Evolutionary conservation across 1,284 basidiomycete species (phyloP), one percentile per base, ranked within the genome.

Genomic region (Neotropicomus parvogracilis): DNA sequence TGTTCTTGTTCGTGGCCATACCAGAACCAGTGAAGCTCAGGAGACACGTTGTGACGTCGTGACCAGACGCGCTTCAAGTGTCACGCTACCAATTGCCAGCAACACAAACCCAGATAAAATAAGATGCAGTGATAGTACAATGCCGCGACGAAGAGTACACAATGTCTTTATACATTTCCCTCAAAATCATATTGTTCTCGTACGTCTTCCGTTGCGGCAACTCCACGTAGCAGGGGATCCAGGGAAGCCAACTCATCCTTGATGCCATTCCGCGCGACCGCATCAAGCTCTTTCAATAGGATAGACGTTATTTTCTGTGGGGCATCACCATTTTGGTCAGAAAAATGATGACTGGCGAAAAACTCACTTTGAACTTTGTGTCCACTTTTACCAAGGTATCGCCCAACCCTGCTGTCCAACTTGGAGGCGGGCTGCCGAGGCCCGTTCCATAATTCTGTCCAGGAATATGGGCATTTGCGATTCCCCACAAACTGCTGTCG

Each of bases 361-460:
- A 44, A 65, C 77, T 38, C 39, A 90, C 89, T 75, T 90, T 93
- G 56, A 93, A 77, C 64, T 88, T 88, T 27, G 74, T 73, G 63
- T 93, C 90, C 40, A 90, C 81, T 66, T 91, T 91, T 38, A 83
- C 54, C 6, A 92, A 77, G 62, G 81, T 78, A 45, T 93, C 91
- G 4, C 78, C 82, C n/a, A 84, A 62, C 6, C 70, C 66, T 1
- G 77, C 70, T 13, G 75, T 80, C 83, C 84, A 87, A 43, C 70
- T 75, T 6, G 75, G 69, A n/a, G 76, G 79, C 0, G 80, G 78
- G 54, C 75, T 79, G 19, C 75, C 73, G 34, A 63, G 62, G 29
- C 59, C 56, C 9, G 53, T 46, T n/a, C 58, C 64, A 24, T 66
- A 64, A 34, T 55, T 57, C 37, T 66, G 64, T 13, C 54, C 40